Percentiles rank a stretch among this genome's conserved stretches.
phyloP scores from a whole-genome alignment of 805 yeast species.

The Monosporozyma aerobia region DNA sequence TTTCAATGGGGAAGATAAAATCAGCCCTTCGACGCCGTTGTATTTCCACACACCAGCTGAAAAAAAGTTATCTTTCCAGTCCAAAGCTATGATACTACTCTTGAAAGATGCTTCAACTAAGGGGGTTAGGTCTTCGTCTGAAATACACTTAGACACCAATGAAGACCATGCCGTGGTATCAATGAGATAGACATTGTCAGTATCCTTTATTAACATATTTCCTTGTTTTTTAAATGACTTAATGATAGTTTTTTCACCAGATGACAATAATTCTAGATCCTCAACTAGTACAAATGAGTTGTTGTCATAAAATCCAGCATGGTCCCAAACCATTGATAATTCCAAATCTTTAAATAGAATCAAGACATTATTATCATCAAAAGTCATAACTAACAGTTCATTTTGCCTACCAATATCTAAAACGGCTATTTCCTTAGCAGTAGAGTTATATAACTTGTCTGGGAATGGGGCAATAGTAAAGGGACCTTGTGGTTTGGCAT shows the following conservation, averaged over 20 bases:
- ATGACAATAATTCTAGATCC: slow-evolving; percentile 5
- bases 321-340: slow-evolving; percentile 33
- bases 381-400: slow-evolving; percentile 22
- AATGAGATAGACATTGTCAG: not conserved
- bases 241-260: not conserved
- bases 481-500: slow-evolving; percentile 41
- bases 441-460: slow-evolving; percentile 38
- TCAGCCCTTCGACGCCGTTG: slow-evolving; percentile 5
- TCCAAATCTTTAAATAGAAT: slow-evolving; percentile 28
- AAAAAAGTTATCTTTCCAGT: not conserved
- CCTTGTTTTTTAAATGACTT: not conserved
- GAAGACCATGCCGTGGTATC: slow-evolving; percentile 13
- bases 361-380: slow-evolving; percentile 25
- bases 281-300: slow-evolving; percentile 20
- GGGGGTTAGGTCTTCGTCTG: slow-evolving; percentile 10
- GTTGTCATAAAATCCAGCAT: slow-evolving; percentile 15
- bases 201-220: not conserved
- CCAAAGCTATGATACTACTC: slow-evolving; percentile 6
- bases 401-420: slow-evolving; percentile 17
- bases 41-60: slow-evolving; percentile 7
- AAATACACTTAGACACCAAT: slow-evolving; percentile 11
- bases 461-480: slow-evolving; percentile 47
- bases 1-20: not conserved
- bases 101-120: slow-evolving; percentile 8
- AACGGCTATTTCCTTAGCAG: slow-evolving; percentile 31